Evolutionary conservation across 805 yeast genomes (phyloP), one percentile per base, ranked within the genome.

Genomic region (Scheffersomyces ergatensis): DNA sequence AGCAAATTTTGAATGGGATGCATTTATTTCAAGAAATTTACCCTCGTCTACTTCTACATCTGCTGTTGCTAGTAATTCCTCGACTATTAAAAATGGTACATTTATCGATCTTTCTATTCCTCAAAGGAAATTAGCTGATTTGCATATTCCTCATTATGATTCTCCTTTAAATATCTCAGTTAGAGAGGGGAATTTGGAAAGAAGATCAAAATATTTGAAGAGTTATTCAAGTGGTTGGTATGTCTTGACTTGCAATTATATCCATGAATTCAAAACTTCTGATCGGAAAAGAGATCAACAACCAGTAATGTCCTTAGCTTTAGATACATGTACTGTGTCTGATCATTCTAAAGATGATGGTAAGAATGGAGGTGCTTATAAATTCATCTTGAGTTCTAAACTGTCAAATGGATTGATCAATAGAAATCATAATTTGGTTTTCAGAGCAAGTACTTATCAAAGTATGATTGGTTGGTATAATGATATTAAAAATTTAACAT

Each of bases 401-500:
- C 69, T 60, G 58, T 82, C 83, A 47, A 79, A 81, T 45, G 93
- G 93, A 12, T 66, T 85, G 44, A 73, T 88, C 47, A 83, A 82
- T 46, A 75, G 88, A 54, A 87, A 89, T 33, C 97, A 90, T 65
- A 89, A 89, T 54, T 89, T 93, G 88, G 93, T 90, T n/a, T 90
- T 92, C 69, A 76, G 95, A 49, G 83, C 95, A n/a, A 93, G 86
- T 54, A 77, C 85, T 36, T 85, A 85, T 53, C 85, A 82, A 32
- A 62, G 76, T 24, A 87, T 89, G 92, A 79, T 83, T 59, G 75
- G 72, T 30, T 92, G 99, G 99, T 87, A 78, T 62, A 78, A 78
- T 49, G 95, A 86, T 55, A 72, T 92, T 49, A 81, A 82, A 57
- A 71, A 70, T 35, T 70, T 89, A 50, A 84, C 93, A 2, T 63